Conservation (phyloP, 2,329 filamentous ascomycete species). For the Colletotrichum euphorbiae region DNA sequence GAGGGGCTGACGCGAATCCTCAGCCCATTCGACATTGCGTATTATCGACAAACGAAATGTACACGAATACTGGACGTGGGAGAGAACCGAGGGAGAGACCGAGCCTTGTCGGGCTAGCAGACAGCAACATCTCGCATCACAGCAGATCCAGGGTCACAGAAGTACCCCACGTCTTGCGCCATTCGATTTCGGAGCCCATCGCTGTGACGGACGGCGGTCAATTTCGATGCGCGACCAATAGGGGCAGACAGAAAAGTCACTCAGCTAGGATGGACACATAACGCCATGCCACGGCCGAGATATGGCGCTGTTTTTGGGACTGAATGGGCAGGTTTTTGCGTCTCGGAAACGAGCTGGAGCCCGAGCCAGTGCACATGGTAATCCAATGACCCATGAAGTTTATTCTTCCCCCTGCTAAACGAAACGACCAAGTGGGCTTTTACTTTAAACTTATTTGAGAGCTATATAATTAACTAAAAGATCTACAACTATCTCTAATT, state of each 20-base stretch:
- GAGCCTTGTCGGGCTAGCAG: not conserved
- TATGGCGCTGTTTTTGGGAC: slow-evolving; percentile 13
- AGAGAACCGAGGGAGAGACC: not conserved
- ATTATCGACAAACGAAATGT: not conserved
- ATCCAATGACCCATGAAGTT: not conserved
- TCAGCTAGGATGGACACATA: slow-evolving; percentile 6
- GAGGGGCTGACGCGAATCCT: not conserved
- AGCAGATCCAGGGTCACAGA: slow-evolving; percentile 8
- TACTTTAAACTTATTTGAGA: too few relatives aligned
- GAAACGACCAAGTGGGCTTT: slow-evolving; percentile 25
- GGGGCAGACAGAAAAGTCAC: slow-evolving; percentile 16
- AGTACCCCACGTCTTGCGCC: slow-evolving; percentile 24
- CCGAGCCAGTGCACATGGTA: slow-evolving; percentile 19
- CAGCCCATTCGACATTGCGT: not conserved
- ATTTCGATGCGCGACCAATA: slow-evolving; percentile 23
- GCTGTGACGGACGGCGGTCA: slow-evolving; percentile 7
- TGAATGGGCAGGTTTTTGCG: slow-evolving; percentile 27
- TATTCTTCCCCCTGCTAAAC: slow-evolving; percentile 1
- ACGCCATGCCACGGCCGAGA: slow-evolving; percentile 1
- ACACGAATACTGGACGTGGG: not conserved
- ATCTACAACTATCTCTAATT: too few relatives aligned
- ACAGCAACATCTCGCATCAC: not conserved
- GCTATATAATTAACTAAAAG: too few relatives aligned
- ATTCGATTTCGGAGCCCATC: slow-evolving; percentile 6
- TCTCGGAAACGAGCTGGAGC: slow-evolving; percentile 9